Evolutionary conservation across 2,329 filamentous ascomycete species (phyloP).

Genomic region (Aspergillus pseudoglaucus): DNA sequence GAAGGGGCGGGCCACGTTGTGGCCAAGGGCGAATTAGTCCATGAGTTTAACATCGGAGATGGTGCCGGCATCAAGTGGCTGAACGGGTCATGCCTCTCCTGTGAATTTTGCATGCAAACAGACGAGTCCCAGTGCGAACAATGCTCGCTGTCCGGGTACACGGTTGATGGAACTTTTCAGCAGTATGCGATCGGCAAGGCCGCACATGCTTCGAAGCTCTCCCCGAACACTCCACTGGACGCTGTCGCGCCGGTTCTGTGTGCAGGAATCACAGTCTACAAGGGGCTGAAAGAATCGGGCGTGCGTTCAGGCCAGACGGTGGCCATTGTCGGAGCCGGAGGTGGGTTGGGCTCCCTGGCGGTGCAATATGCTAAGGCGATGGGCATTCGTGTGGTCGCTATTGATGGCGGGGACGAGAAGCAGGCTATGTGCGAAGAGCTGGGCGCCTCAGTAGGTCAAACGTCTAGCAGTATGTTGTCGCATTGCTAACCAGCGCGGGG

Average conservation of each 20-base stretch:
- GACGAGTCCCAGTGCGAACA: conserved; percentile 79
- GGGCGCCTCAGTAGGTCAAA: conserved; percentile 49
- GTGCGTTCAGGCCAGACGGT: conserved; percentile 68
- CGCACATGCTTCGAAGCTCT: conserved; percentile 76
- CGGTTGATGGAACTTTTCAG: conserved; percentile 88
- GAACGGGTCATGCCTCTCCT: conserved; percentile 77
- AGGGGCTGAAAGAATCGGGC: conserved; percentile 79
- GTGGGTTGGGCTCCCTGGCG: conserved; percentile 72
- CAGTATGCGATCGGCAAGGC: conserved; percentile 86
- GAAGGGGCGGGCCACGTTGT: conserved; percentile 79
- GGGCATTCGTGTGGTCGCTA: conserved; percentile 73
- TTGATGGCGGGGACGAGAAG: conserved; percentile 81
- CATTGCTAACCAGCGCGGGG: not conserved
- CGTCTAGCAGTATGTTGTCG: not conserved
- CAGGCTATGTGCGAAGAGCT: conserved; percentile 58
- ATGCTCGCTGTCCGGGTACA: conserved; percentile 77
- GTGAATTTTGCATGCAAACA: conserved; percentile 71
- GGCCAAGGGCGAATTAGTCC: conserved; percentile 67
- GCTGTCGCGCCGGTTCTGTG: conserved; percentile 74
- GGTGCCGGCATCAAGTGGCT: conserved; percentile 88
- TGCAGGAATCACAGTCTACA: conserved; percentile 83
- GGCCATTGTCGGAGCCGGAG: conserved; percentile 79
- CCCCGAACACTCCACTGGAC: conserved; percentile 69
- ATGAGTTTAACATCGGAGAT: conserved; percentile 74
- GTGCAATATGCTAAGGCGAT: conserved; percentile 87